phyloP scores from a whole-genome alignment of 2,329 filamentous ascomycete species.

The Fusarium oligoseptatum region DNA sequence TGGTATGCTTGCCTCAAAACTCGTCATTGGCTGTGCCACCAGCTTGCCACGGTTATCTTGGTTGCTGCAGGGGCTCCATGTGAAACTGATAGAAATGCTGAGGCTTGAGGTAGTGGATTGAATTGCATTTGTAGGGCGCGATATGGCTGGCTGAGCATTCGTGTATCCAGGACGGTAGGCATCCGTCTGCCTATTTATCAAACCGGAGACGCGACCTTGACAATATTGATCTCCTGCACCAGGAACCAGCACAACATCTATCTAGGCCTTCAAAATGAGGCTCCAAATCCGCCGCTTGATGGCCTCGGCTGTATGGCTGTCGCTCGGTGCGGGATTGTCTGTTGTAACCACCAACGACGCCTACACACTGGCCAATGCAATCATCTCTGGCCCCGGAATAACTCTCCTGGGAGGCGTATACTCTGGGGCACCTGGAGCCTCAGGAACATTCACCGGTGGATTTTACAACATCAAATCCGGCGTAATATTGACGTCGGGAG shows the following conservation, averaged over 20 bases:
- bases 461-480: slow-evolving; percentile 24
- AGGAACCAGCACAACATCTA: background rate
- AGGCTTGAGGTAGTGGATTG: background rate
- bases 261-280: background rate
- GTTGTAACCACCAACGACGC: background rate
- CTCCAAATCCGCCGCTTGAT: background rate
- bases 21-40: background rate
- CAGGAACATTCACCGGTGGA: slow-evolving; percentile 15
- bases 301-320: background rate
- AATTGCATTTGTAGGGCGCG: background rate
- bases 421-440: background rate
- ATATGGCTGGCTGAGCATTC: background rate
- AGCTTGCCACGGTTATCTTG: background rate
- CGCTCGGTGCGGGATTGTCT: background rate
- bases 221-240: background rate
- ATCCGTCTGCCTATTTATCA: background rate
- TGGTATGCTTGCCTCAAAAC: background rate
- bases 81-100: background rate
- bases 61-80: background rate
- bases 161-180: background rate
- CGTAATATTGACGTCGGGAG: slow-evolving; percentile 18
- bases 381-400: slow-evolving; percentile 7
- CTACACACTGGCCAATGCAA: background rate
- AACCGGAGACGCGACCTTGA: background rate
- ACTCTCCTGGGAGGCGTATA: background rate